These are phyloP conservation scores for Picochlorum sp. DNA, from an alignment of 139 green algal species.

Conservation along the genomic window DNA sequence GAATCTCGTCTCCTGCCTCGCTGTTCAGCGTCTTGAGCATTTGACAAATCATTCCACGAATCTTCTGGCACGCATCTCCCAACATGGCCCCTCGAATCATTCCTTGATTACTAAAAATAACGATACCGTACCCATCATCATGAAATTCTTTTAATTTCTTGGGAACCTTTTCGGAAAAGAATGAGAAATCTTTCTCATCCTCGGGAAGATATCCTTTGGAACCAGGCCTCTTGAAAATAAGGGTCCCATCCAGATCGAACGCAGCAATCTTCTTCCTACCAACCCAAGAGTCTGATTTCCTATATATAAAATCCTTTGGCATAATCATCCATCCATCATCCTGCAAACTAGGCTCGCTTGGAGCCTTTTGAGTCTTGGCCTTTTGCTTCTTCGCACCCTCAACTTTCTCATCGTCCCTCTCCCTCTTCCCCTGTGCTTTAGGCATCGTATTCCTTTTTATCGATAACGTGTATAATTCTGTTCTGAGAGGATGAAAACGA, in stretches of 20 bases:
- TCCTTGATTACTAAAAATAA: conserved; percentile 46
- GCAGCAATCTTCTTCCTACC: conserved; percentile 50
- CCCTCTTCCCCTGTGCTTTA: too few relatives aligned
- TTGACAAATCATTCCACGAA: conserved; percentile 29
- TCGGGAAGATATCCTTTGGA: conserved; percentile 15
- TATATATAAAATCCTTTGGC: conserved; percentile 24
- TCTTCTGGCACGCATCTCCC: conserved; percentile 45
- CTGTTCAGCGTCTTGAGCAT: conserved; percentile 23
- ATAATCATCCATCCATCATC: conserved; percentile 15
- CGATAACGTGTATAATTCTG: too few relatives aligned
- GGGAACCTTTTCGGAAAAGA: neutral
- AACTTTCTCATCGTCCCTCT: too few relatives aligned
- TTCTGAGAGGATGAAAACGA: too few relatives aligned
- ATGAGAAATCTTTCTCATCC: conserved; percentile 9
- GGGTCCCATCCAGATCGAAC: conserved; percentile 63
- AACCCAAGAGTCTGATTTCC: conserved; percentile 6
- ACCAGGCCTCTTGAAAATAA: conserved; percentile 37
- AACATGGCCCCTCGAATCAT: conserved; percentile 47
- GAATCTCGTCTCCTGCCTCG: neutral
- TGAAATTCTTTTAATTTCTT: neutral
- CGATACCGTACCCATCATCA: neutral
- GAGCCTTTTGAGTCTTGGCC: neutral
- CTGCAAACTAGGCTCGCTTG: conserved; percentile 6
- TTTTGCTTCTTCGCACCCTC: neutral
- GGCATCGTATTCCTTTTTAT: too few relatives aligned